Percentiles rank a stretch among this genome's conserved stretches.
These are phyloP conservation scores for Pholiota conissans DNA, from an alignment of 768 basidiomycete species.

Conservation along the genomic window DNA sequence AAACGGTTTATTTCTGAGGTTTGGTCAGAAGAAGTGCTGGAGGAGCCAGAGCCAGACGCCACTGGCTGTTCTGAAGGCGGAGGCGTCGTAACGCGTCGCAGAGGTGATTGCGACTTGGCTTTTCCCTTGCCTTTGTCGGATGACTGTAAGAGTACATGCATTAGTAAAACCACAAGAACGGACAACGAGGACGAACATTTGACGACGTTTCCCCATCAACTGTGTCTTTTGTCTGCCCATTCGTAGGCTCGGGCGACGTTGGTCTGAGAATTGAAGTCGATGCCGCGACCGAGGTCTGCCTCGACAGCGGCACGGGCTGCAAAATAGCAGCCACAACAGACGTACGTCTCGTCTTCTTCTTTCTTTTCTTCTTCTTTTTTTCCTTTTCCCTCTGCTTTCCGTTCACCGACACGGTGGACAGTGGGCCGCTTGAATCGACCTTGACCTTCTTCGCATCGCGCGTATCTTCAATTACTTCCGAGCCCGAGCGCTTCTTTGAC, in stretches of 20 bases:
- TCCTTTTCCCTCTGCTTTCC: constrained; percentile 35
- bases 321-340: constrained; percentile 29
- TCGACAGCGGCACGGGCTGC: constrained; percentile 10
- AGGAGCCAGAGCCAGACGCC: constrained; percentile 20
- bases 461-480: constrained; percentile 26
- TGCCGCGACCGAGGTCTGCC: constrained; percentile 6
- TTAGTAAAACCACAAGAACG: constrained; percentile 1
- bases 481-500: constrained; percentile 32
- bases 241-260: neutral
- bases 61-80: neutral
- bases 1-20: constrained; percentile 25
- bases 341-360: constrained; percentile 16
- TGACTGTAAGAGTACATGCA: constrained; percentile 18
- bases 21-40: neutral
- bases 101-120: constrained; percentile 26
- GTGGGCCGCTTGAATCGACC: constrained; percentile 22
- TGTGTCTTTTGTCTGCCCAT: constrained; percentile 4
- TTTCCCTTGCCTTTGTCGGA: constrained; percentile 42
- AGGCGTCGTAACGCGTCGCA: constrained; percentile 5
- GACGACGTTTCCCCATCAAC: constrained; percentile 6
- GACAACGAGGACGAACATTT: constrained; percentile 19
- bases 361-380: constrained; percentile 36
- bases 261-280: neutral
- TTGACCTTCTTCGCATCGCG: constrained; percentile 32
- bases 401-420: constrained; percentile 10